Evolutionary conservation across 345 rosid species (phyloP), one percentile per base, ranked within the genome.

Genomic region (Kernera saxatilis): DNA sequence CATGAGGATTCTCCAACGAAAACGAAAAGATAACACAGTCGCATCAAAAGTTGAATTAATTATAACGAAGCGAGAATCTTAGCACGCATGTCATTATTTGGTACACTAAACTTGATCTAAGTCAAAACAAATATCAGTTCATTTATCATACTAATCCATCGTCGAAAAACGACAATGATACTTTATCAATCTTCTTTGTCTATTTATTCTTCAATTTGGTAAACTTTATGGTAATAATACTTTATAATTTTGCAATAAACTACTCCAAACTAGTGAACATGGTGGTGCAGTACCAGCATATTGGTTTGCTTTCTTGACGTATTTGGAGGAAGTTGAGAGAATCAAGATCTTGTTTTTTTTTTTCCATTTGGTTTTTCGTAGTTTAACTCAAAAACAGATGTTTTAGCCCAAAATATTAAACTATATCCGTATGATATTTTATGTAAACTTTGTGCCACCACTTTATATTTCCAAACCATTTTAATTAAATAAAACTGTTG

Each of bases 61-160:
- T 27, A 65, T 36, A 64, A 33, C 56, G 41, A 64, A 55, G 51
- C 32, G 13, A 26, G 66, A 66, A 55, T 73, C 58, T 36, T 48
- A 57, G 57, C 6, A 66, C 21, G 30, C 57, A n/a, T 35, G 64
- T 65, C 60, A 44, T 46, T 43, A 53, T 72, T 44, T 54, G 76
- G 29, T 54, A 37, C 44, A 64, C 52, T 43, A 15, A 53, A 1
- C 29, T 54, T 36, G 13, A 39, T 22, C 40, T 2, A 74, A 74
- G 68, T 74, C 62, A 58, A 58, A 39, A 58, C 14, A 49, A 27
- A 49, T 36, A 66, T 73, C 53, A 73, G 58, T 46, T 64, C 71
- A 64, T 51, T 22, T 18, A 14, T 49, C 8, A 27, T 17, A n/a
- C 33, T 30, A 32, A 17, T 23, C 32, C 15, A 13, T 53, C 21